Base-by-base conservation (phyloP, 2,329 filamentous ascomycete species). In the Aureobasidium leucospermi region DNA sequence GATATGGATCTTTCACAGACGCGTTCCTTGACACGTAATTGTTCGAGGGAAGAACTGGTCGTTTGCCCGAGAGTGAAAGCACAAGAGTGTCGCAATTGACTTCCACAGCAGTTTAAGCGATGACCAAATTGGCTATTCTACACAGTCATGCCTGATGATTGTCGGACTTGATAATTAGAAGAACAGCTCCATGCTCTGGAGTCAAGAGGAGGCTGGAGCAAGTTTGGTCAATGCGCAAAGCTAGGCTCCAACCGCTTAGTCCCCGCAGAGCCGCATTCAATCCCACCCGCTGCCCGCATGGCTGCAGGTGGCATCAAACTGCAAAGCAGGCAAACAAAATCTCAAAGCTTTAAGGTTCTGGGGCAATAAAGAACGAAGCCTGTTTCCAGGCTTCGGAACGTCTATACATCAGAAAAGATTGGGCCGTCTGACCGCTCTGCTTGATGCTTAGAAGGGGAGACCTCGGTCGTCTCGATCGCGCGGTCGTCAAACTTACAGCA, bases 11-110 rank as follows among this genome's bases (percentile, higher is more conserved):
- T 45, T 49, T 16, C 42, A 13, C 55, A 36, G 36, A 42, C 43
- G 28, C 31, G 43, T 41, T n/a, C 39, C 41, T 42, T 32, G 55
- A 58, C 45, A 58, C 55, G 55, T 58, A 58, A 49, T 13, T 16
- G n/a, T 15, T 16, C 10, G 10, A 16, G 42, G 15, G 38, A 8
- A 19, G 6, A 39, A 8, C 15, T 6, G 31, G 10, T 10, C 32
- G 32, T n/a, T 23, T 15, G 10, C 11, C 6, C 7, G 19, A 29
- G 11, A 56, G 29, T 45, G 52, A 38, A 36, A 11, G 6, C 3
- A 36, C 41, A n/a, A 36, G 28, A 34, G 23, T n/a, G 41, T 36
- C 11, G n/a, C 6, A 42, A 10, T 6, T 23, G 4, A 15, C 16
- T 28, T 36, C 5, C 31, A 43, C 11, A 11, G 16, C 10, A 13